Evolutionary conservation across 2,329 filamentous ascomycete genomes (phyloP), one percentile per base, ranked within the genome.

Genomic region (Elsinoe arachidis): DNA sequence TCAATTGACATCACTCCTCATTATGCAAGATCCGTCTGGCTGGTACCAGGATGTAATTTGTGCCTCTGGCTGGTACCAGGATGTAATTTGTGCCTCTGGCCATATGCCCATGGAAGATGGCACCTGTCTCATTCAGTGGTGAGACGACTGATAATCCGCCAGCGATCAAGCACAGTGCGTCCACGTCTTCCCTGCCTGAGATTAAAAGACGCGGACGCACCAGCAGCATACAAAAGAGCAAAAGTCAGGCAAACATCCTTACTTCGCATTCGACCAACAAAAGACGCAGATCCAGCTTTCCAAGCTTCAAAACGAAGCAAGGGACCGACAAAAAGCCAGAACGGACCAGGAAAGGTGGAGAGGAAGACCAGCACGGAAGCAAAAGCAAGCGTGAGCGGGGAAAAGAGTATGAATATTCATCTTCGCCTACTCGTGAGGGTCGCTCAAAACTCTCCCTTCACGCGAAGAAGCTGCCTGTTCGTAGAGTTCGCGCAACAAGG

Each of bases 171-270:
- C 14, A 14, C 21, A 52, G n/a, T n/a, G 35, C 17, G 47, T 52
- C 47, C 2, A 38, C 47, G 6, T 35, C 33, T 10, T 52, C 47
- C 3, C n/a, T 52, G 30, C 26, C 26, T 19, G 47, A 37, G 10
- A 14, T 7, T 9, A 30, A 51, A 10, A 15, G 11, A 6, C 49
- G 15, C n/a, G n/a, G 5, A 53, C 4, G 11, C 1, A 53, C 17
- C 15, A 53, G 19, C 49, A 38, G 49, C 49, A 33, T 53, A 35
- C 33, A 53, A 4, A 53, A 35, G 19, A 53, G 49, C 19, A 53
- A 53, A 26, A 53, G 49, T 26, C 49, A 53, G 49, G 35, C 49
- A 38, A 39, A 53, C 26, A 19, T 53, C 49, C 49, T 39, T 53
- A 34, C 34, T 21, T 53, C 49, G 9, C 11, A 19, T 7, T 10